A percentile compares a stretch with the other conserved stretches of the same genome.
Evolutionary conservation across 2,329 filamentous ascomycete genomes (phyloP).

Genomic region (Amylocarpus encephaloides): DNA sequence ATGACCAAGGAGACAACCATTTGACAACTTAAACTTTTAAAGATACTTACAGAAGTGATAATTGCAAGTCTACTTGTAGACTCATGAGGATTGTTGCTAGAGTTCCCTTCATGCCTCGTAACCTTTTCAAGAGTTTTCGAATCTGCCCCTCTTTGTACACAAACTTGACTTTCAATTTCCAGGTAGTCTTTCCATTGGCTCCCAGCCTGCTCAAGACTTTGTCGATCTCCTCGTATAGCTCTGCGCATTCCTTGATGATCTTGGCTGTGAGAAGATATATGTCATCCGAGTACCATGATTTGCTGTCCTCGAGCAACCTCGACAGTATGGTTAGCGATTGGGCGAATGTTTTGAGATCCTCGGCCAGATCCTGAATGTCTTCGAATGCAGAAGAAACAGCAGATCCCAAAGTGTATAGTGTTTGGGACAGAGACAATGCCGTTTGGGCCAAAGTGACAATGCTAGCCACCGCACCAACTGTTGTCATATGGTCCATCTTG

Average conservation of each 20-base stretch:
- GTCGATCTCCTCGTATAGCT: slow-evolving; percentile 21
- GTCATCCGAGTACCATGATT: slow-evolving; percentile 16
- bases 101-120: slow-evolving; percentile 21
- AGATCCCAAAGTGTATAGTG: slow-evolving; percentile 16
- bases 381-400: slow-evolving; percentile 18
- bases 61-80: slow-evolving; percentile 21
- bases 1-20: too few relatives aligned
- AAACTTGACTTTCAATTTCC: slow-evolving; percentile 19
- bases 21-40: not conserved
- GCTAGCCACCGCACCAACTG: slow-evolving; percentile 16
- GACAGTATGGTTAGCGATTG: slow-evolving; percentile 19
- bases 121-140: slow-evolving; percentile 16
- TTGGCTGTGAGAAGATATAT: slow-evolving; percentile 22
- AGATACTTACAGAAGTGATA: slow-evolving; percentile 21
- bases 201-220: slow-evolving; percentile 17
- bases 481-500: slow-evolving; percentile 17
- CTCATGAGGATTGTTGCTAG: slow-evolving; percentile 22
- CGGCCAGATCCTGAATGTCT: slow-evolving; percentile 18
- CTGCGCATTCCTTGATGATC: slow-evolving; percentile 20
- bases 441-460: slow-evolving; percentile 17
- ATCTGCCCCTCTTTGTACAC: slow-evolving; percentile 22
- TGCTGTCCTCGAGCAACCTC: slow-evolving; percentile 14
- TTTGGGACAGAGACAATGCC: slow-evolving; percentile 19
- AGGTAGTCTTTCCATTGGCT: slow-evolving; percentile 12
- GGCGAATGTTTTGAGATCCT: slow-evolving; percentile 15